Conservation (phyloP, 768 basidiomycete genomes). For the Lactarius hengduanensis region DNA sequence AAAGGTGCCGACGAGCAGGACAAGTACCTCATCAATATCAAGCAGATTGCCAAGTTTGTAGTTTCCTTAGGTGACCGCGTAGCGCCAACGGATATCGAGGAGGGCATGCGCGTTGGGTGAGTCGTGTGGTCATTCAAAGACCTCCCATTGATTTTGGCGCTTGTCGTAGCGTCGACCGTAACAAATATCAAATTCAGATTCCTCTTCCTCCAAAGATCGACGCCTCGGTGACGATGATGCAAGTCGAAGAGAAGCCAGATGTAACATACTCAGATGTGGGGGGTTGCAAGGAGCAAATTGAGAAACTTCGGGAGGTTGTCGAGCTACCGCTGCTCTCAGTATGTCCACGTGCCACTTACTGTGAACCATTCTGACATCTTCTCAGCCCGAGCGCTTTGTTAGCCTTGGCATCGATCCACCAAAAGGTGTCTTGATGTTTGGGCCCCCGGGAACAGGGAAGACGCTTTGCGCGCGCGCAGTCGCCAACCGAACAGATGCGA, state of each 20-base stretch:
- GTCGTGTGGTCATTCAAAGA: slow-evolving; percentile 34
- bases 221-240: slow-evolving; percentile 99
- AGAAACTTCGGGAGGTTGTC: slow-evolving; percentile 97
- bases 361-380: not conserved
- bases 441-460: slow-evolving; percentile 97
- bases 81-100: slow-evolving; percentile 97
- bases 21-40: slow-evolving; percentile 99
- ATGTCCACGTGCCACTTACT: slow-evolving; percentile 34
- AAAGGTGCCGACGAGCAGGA: slow-evolving; percentile 99
- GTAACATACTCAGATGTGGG: slow-evolving; percentile 98
- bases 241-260: slow-evolving; percentile 97
- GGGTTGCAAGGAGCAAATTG: slow-evolving; percentile 99
- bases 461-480: slow-evolving; percentile 98
- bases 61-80: slow-evolving; percentile 96
- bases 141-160: slow-evolving; percentile 7
- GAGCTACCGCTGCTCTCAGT: slow-evolving; percentile 94
- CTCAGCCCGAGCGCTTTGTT: slow-evolving; percentile 96
- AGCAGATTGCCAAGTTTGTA: slow-evolving; percentile 99
- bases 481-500: slow-evolving; percentile 97
- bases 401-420: slow-evolving; percentile 99
- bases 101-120: slow-evolving; percentile 99
- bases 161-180: slow-evolving; percentile 77
- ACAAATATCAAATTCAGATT: slow-evolving; percentile 98
- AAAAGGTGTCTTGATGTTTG: slow-evolving; percentile 94
- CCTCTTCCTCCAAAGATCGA: slow-evolving; percentile 98